These are phyloP conservation scores for Amanita polypyramis DNA, from an alignment of 768 basidiomycete genomes.

Conservation along the genomic window DNA sequence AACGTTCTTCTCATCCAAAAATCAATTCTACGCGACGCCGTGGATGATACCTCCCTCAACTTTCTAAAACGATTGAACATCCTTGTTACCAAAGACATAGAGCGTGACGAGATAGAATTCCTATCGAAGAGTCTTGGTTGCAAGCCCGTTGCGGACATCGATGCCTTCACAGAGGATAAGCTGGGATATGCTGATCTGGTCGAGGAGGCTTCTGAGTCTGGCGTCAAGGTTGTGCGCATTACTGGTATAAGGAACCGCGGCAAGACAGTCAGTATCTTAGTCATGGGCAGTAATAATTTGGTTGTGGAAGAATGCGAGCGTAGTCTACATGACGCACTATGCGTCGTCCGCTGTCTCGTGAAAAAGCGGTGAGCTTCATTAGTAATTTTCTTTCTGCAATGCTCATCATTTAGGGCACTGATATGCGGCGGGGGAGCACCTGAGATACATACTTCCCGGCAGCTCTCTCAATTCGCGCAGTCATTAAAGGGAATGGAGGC, in stretches of 20 bases:
- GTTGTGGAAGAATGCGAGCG: conserved; percentile 97
- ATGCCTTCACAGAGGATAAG: conserved; percentile 96
- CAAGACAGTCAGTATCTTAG: conserved; percentile 90
- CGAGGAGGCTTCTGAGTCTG: conserved; percentile 75
- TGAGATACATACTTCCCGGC: conserved; percentile 92
- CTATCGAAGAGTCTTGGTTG: conserved; percentile 89
- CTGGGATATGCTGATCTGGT: conserved; percentile 93
- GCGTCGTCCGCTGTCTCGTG: conserved; percentile 95
- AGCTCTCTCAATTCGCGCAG: conserved; percentile 84
- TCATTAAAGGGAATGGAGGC: conserved; percentile 97
- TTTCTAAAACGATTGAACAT: conserved; percentile 97
- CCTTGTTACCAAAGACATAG: conserved; percentile 92
- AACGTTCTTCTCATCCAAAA: conserved; percentile 99
- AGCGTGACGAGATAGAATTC: conserved; percentile 98
- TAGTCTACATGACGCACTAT: conserved; percentile 96
- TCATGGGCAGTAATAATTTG: conserved; percentile 85
- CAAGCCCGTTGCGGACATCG: conserved; percentile 96
- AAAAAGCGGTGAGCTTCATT: conserved; percentile 77
- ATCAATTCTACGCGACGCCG: conserved; percentile 98
- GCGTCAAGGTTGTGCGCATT: conserved; percentile 87
- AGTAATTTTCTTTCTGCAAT: not conserved
- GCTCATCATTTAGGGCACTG: conserved; percentile 44
- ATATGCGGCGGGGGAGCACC: conserved; percentile 97
- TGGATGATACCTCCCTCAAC: conserved; percentile 93
- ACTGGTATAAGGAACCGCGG: conserved; percentile 93